Base-by-base conservation (phyloP, 1,284 basidiomycete genomes). In the Ceratobasidium papillatum region DNA sequence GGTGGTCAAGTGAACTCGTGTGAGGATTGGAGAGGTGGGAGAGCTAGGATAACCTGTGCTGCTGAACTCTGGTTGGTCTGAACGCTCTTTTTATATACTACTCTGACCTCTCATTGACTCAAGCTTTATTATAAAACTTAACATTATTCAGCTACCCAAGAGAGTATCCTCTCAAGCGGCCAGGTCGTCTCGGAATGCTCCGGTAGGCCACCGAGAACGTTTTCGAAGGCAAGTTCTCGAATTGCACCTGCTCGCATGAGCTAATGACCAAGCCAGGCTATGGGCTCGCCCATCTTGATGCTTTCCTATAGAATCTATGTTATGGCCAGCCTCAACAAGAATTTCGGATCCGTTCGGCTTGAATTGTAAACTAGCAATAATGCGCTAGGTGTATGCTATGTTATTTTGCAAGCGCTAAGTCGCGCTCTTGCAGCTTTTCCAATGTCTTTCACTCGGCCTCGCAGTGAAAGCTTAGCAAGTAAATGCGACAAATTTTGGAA, bases 11-110 rank as follows among this genome's bases (percentile, higher is more conserved):
- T 4, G 58, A 12, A 32, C 41, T 47, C 22, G 68, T n/a, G 12
- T 30, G 56, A 12, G 25, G 43, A 51, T 9, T 38, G 30, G 30
- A 47, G 30, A 38, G 30, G 52, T 51, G 69, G 43, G 52, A 72
- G 56, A 71, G 58, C 36, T 59, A 59, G 49, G 69, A 47, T 25
- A 62, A 72, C 69, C 69, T 62, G 43, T 51, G 56, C 69, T 62
- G 58, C 69, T 62, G 43, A 36, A 45, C 25, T 47, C 51, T 34
- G 34, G 68, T 47, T n/a, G 68, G 41, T 34, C 30, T 30, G 19
- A 12, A 3, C 12, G 22, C 25, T 64, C 43, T 45, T 64, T 19
- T 47, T 47, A 11, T 47, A 47, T 47, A 47, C 45, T 19, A 47
- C 4, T 47, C 19, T 19, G 45, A 7, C 19, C 9, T 47, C 19